Evolutionary conservation across 2,329 filamentous ascomycete genomes (phyloP).

Genomic region (Calonectria multiphialidica): DNA sequence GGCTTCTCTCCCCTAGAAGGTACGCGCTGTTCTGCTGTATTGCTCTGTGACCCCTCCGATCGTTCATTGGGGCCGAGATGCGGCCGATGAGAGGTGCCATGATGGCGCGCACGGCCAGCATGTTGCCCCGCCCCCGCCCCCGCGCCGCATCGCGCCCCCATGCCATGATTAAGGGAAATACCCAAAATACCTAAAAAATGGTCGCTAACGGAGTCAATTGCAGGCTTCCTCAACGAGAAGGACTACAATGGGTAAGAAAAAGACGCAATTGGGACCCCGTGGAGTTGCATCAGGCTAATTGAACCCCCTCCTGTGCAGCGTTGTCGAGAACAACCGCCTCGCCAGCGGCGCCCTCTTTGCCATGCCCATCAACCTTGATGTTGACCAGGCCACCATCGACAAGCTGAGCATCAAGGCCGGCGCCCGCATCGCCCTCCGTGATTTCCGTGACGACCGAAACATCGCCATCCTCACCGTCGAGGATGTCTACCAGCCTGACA

Average conservation of each 20-base stretch:
- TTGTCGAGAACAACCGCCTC: slow-evolving; percentile 90
- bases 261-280: background rate
- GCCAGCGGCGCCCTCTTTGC: slow-evolving; percentile 91
- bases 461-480: slow-evolving; percentile 95
- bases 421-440: slow-evolving; percentile 86
- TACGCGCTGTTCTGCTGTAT: slow-evolving; percentile 62
- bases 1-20: slow-evolving; percentile 98
- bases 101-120: slow-evolving; percentile 13
- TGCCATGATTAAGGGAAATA: slow-evolving; percentile 8
- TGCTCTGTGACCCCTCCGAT: background rate
- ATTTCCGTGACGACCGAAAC: slow-evolving; percentile 96
- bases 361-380: slow-evolving; percentile 96
- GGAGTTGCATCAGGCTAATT: slow-evolving; percentile 41
- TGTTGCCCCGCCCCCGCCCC: slow-evolving; percentile 42
- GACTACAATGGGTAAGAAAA: slow-evolving; percentile 88
- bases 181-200: slow-evolving; percentile 16
- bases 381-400: slow-evolving; percentile 81
- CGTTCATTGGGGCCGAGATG: slow-evolving; percentile 27
- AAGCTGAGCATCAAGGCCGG: slow-evolving; percentile 82
- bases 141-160: slow-evolving; percentile 26
- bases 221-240: slow-evolving; percentile 96
- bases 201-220: slow-evolving; percentile 30
- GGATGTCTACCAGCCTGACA: slow-evolving; percentile 95
- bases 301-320: slow-evolving; percentile 64
- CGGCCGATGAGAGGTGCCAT: slow-evolving; percentile 27